Conservation (phyloP, 2,329 filamentous ascomycete genomes). For the Botrytis cinerea region DNA sequence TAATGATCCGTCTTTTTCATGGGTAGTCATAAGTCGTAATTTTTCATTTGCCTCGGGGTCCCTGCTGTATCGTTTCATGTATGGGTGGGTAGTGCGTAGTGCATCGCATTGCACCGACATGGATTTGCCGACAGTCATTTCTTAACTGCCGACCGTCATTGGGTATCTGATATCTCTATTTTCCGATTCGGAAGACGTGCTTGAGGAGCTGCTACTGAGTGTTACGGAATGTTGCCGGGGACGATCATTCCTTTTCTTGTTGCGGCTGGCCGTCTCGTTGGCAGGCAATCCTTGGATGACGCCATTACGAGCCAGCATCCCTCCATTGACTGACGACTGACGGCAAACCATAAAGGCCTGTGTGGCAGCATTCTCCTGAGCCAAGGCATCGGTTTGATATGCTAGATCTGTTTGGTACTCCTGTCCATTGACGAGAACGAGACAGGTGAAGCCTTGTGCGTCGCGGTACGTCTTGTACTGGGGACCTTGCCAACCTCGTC, state of each 20-base stretch:
- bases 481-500: slow-evolving; percentile 90
- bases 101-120: slow-evolving; percentile 5
- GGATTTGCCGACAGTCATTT: slow-evolving; percentile 32
- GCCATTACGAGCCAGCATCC: slow-evolving; percentile 75
- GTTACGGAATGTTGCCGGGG: slow-evolving; percentile 40
- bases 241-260: slow-evolving; percentile 37
- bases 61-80: slow-evolving; percentile 12
- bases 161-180: slow-evolving; percentile 30
- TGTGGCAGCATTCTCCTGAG: slow-evolving; percentile 92
- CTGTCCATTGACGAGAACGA: slow-evolving; percentile 92
- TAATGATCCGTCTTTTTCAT: slow-evolving; percentile 13
- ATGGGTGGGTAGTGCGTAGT: neutral
- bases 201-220: slow-evolving; percentile 43
- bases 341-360: slow-evolving; percentile 96
- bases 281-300: slow-evolving; percentile 67
- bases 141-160: slow-evolving; percentile 34
- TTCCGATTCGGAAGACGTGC: slow-evolving; percentile 40
- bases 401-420: slow-evolving; percentile 91
- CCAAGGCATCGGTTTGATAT: slow-evolving; percentile 79
- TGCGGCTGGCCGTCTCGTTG: slow-evolving; percentile 40
- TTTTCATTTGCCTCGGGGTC: slow-evolving; percentile 20
- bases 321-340: slow-evolving; percentile 95
- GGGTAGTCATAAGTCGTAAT: slow-evolving; percentile 23
- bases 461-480: slow-evolving; percentile 81
- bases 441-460: slow-evolving; percentile 77